A percentile compares a stretch with the other conserved stretches of the same genome.
Conservation (phyloP, 2,329 filamentous ascomycete species). For the Fusarium subglutinans region DNA sequence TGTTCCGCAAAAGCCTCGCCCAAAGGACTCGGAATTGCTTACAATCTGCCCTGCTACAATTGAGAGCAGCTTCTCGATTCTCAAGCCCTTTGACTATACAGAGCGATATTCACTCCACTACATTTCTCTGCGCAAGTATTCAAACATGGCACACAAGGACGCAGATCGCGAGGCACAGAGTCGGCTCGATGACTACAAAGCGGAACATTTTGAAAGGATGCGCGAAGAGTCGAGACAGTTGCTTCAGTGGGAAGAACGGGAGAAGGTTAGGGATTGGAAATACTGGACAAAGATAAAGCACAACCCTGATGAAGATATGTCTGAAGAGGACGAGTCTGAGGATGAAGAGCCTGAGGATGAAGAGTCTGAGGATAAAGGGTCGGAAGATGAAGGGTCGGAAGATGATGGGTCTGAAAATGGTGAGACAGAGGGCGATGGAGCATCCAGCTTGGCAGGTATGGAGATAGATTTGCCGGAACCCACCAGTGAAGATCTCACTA, state of each 20-base stretch:
- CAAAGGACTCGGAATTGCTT: not conserved
- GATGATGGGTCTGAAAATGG: not conserved
- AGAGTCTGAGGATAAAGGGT: accelerated
- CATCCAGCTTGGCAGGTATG: not conserved
- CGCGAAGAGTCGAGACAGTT: not conserved
- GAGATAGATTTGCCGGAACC: not conserved
- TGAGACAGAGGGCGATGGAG: not conserved
- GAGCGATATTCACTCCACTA: not conserved
- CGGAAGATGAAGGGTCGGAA: accelerated
- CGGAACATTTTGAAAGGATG: not conserved
- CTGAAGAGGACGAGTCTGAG: not conserved
- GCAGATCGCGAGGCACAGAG: not conserved
- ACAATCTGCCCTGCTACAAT: not conserved
- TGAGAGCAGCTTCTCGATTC: not conserved
- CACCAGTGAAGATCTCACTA: not conserved
- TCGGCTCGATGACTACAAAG: not conserved
- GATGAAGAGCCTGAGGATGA: accelerated
- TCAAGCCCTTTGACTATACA: not conserved
- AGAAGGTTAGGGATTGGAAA: accelerated
- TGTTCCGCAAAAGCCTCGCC: not conserved
- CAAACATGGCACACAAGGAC: not conserved
- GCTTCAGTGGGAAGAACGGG: not conserved
- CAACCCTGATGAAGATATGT: not conserved
- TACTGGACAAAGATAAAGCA: not conserved
- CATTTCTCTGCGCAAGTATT: not conserved